phyloP scores from a whole-genome alignment of 495 filamentous ascomycete species.

The Penicillium flavigenum region DNA sequence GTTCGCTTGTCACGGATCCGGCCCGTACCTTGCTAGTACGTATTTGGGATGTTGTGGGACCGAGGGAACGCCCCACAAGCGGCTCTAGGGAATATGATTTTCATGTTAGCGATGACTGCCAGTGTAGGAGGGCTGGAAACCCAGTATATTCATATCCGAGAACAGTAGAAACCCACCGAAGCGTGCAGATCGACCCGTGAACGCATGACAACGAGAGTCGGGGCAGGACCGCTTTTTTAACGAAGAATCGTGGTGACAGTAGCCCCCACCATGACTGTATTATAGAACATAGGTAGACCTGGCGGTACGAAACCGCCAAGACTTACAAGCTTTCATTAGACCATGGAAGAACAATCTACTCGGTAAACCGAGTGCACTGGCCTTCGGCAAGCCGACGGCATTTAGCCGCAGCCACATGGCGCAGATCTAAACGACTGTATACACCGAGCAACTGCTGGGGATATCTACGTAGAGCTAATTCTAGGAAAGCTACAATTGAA shows the following conservation, averaged over 20 bases:
- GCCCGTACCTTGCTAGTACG: not conserved
- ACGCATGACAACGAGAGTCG: not conserved
- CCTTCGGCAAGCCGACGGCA: slow-evolving; percentile 1
- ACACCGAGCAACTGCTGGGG: too few relatives aligned
- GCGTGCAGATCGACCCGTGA: not conserved
- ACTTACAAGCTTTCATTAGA: not conserved
- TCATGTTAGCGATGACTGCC: not conserved
- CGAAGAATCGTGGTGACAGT: not conserved
- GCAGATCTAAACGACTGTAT: not conserved
- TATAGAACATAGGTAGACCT: not conserved
- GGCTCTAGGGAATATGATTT: not conserved
- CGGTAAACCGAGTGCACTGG: not conserved
- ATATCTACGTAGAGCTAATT: not conserved
- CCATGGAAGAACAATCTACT: not conserved
- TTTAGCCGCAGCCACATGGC: not conserved
- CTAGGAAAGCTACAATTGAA: not conserved
- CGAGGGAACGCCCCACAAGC: not conserved
- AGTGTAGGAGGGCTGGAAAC: not conserved
- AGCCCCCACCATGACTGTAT: not conserved
- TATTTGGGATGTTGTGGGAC: not conserved
- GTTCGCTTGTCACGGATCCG: not conserved
- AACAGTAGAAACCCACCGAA: not conserved
- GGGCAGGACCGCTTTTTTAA: not conserved
- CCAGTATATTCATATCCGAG: not conserved
- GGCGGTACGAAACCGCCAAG: not conserved